Percentiles rank a stretch among this genome's conserved stretches.
Conservation (phyloP, 1,284 basidiomycete species). For the Volvariella volvacea region DNA sequence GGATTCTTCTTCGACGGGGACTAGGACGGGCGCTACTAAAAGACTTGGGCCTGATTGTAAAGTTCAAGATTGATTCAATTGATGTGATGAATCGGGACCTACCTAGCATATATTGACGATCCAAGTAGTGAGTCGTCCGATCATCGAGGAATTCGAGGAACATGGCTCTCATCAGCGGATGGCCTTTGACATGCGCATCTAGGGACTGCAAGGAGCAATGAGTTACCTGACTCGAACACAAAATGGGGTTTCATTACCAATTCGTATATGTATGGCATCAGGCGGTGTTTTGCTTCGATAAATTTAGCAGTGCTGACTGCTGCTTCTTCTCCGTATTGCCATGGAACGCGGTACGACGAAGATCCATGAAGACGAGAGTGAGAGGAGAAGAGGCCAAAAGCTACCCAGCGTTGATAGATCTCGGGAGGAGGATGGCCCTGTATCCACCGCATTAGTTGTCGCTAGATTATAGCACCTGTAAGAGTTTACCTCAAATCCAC, state of each 20-base stretch:
- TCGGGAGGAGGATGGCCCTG: conserved; percentile 61
- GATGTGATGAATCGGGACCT: not conserved
- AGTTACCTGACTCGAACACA: conserved; percentile 4
- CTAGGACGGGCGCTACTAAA: conserved; percentile 71
- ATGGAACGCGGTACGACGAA: conserved; percentile 68
- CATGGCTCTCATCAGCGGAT: conserved; percentile 68
- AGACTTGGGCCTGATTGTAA: conserved; percentile 51
- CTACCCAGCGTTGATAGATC: conserved; percentile 74
- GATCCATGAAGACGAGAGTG: conserved; percentile 71
- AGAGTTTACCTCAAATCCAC: conserved; percentile 55
- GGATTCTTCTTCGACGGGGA: conserved; percentile 45
- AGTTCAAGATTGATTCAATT: conserved; percentile 39
- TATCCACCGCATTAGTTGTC: conserved; percentile 2
- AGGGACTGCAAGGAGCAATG: conserved; percentile 40
- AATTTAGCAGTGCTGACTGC: conserved; percentile 60
- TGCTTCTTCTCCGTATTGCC: conserved; percentile 69
- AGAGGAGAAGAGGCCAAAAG: conserved; percentile 63
- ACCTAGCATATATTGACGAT: conserved; percentile 67
- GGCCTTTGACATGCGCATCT: conserved; percentile 47
- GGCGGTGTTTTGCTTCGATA: conserved; percentile 59
- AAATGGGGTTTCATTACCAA: conserved; percentile 33
- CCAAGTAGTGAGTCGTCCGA: conserved; percentile 56
- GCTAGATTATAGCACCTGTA: not conserved
- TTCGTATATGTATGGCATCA: conserved; percentile 72
- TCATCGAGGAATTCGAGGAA: conserved; percentile 69